Conservation (phyloP, 1,284 basidiomycete genomes). For the Volvariella surrecta region DNA sequence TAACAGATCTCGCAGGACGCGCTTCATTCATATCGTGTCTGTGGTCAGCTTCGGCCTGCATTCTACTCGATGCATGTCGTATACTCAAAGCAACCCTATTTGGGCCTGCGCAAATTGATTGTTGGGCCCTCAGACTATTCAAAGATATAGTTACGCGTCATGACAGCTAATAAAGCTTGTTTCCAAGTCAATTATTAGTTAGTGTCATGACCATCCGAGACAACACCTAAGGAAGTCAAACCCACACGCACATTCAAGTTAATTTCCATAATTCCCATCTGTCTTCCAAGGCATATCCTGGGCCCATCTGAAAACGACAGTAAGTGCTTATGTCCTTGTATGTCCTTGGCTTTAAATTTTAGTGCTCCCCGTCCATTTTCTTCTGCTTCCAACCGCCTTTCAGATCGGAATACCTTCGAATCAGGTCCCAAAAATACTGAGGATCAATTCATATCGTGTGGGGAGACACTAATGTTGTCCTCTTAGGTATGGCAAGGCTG, state of each 20-base stretch:
- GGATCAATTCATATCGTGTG: constrained; percentile 36
- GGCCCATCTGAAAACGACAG: constrained; percentile 44
- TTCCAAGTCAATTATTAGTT: neutral
- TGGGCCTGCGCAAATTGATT: constrained; percentile 26
- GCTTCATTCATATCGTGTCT: too few relatives aligned
- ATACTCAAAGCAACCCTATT: too few relatives aligned
- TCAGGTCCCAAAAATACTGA: constrained; percentile 34
- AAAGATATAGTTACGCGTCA: constrained; percentile 36
- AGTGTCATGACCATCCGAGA: neutral
- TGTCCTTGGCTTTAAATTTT: constrained; percentile 20
- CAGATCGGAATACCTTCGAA: constrained; percentile 23
- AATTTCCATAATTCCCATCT: constrained; percentile 36
- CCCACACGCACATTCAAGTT: too few relatives aligned
- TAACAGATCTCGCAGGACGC: too few relatives aligned
- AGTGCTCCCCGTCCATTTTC: neutral
- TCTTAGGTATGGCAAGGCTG: constrained; percentile 35
- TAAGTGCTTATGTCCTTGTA: constrained; percentile 32
- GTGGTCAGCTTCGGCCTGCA: too few relatives aligned
- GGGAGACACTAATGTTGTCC: constrained; percentile 31
- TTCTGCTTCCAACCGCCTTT: constrained; percentile 22
- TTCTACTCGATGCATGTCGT: too few relatives aligned
- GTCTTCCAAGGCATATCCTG: constrained; percentile 34
- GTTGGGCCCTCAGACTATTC: constrained; percentile 30
- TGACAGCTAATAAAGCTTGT: constrained; percentile 34
- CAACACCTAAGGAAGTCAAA: neutral